These are phyloP conservation scores for Exophiala spinifera DNA, from an alignment of 2,329 filamentous ascomycete species.

Conservation along the genomic window DNA sequence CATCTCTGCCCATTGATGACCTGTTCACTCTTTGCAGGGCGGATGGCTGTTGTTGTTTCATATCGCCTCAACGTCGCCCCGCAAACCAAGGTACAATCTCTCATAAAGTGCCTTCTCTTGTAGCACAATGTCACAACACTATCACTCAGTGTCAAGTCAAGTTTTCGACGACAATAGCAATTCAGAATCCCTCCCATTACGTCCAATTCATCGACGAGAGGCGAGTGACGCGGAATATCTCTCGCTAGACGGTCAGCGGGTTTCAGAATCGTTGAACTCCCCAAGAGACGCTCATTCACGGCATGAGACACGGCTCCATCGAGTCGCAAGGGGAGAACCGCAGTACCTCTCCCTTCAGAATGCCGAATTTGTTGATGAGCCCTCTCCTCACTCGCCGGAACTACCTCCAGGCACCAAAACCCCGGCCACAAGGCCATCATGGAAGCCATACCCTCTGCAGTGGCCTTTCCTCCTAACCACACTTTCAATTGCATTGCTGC, in stretches of 20 bases:
- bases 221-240: not conserved
- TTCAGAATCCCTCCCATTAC: not conserved
- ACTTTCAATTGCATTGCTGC: constrained; percentile 4
- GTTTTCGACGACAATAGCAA: not conserved
- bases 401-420: not conserved
- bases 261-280: not conserved
- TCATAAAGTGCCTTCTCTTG: not conserved
- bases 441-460: constrained; percentile 7
- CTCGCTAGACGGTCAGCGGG: not conserved
- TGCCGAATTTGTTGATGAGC: not conserved
- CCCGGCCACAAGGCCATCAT: too few relatives aligned
- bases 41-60: too few relatives aligned
- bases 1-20: too few relatives aligned
- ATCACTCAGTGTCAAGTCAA: not conserved
- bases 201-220: not conserved
- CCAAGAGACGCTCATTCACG: not conserved
- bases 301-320: not conserved
- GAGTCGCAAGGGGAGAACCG: not conserved
- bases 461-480: constrained; percentile 5
- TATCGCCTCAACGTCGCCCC: too few relatives aligned
- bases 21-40: too few relatives aligned
- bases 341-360: not conserved
- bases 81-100: too few relatives aligned
- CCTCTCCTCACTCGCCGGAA: not conserved
- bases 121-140: not conserved